phyloP scores from a whole-genome alignment of 2,329 filamentous ascomycete genomes.

The Colletotrichum sp. region DNA sequence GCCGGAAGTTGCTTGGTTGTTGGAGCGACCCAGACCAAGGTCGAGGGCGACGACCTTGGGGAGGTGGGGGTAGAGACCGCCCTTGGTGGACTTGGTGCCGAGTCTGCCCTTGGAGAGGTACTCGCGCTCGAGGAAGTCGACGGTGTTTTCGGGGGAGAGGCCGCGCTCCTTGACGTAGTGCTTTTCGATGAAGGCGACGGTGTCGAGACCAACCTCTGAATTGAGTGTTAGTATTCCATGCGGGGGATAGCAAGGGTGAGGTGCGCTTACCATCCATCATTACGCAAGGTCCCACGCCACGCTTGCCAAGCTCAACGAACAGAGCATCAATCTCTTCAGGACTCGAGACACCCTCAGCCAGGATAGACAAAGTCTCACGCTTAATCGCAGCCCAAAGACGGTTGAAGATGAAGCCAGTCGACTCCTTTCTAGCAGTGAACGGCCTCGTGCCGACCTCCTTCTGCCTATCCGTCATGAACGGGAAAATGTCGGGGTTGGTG shows the following conservation, averaged over 20 bases:
- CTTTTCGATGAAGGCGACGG: conserved; percentile 56
- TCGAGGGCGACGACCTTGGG: conserved; percentile 17
- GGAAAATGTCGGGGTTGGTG: conserved; percentile 46
- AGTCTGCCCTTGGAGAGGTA: conserved; percentile 52
- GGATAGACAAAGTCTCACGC: conserved; percentile 51
- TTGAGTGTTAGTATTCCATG: too few species aligned
- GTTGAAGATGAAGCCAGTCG: conserved; percentile 60
- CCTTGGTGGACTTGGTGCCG: conserved; percentile 46
- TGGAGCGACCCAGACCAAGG: not conserved
- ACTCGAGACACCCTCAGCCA: conserved; percentile 53
- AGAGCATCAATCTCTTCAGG: conserved; percentile 55
- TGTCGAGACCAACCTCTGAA: conserved; percentile 56
- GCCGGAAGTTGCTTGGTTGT: not conserved
- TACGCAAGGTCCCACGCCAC: not conserved
- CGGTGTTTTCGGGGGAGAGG: conserved; percentile 40
- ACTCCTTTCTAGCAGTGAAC: conserved; percentile 48
- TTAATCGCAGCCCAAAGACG: conserved; percentile 63
- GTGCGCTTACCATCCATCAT: conserved; percentile 29
- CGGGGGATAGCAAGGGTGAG: too few species aligned
- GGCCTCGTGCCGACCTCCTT: conserved; percentile 45
- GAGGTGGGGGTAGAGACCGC: conserved; percentile 41
- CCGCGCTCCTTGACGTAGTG: conserved; percentile 57
- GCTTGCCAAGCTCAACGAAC: conserved; percentile 37
- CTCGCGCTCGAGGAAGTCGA: conserved; percentile 46
- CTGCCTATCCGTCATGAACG: conserved; percentile 46